Conservation (phyloP, 257 asterid species). For the Jasminum sambac region DNA sequence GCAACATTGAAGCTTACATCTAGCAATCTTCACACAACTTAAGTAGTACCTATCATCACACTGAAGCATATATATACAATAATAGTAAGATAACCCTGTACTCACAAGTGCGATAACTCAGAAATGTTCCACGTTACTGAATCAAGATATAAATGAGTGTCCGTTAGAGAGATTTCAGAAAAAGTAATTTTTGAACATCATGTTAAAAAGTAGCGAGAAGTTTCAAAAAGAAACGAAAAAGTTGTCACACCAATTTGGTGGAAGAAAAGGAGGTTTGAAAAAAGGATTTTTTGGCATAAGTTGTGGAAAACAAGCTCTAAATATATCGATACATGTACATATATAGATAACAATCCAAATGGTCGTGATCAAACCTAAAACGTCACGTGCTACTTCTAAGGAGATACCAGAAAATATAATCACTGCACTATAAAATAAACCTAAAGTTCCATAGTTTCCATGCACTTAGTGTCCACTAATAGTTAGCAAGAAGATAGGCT, state of each 20-base stretch:
- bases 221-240: too few relatives aligned
- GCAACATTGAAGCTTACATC: conserved; percentile 58
- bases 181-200: too few relatives aligned
- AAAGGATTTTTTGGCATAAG: too few relatives aligned
- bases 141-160: neutral
- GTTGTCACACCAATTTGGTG: too few relatives aligned
- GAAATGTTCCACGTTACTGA: neutral
- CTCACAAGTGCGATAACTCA: neutral
- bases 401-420: neutral
- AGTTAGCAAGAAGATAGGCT: neutral
- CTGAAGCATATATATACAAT: conserved; percentile 37
- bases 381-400: neutral
- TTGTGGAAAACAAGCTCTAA: too few relatives aligned
- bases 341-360: too few relatives aligned
- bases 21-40: conserved; percentile 64
- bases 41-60: conserved; percentile 56
- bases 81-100: conserved; percentile 10
- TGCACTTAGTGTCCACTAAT: neutral
- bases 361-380: neutral
- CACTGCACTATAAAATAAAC: neutral
- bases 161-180: too few relatives aligned
- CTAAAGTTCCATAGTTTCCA: neutral
- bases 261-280: too few relatives aligned
- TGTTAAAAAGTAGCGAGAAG: too few relatives aligned
- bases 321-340: too few relatives aligned